Evolutionary conservation across 176 grass and related monocot species (phyloP).

Genomic region (Poa annua): DNA sequence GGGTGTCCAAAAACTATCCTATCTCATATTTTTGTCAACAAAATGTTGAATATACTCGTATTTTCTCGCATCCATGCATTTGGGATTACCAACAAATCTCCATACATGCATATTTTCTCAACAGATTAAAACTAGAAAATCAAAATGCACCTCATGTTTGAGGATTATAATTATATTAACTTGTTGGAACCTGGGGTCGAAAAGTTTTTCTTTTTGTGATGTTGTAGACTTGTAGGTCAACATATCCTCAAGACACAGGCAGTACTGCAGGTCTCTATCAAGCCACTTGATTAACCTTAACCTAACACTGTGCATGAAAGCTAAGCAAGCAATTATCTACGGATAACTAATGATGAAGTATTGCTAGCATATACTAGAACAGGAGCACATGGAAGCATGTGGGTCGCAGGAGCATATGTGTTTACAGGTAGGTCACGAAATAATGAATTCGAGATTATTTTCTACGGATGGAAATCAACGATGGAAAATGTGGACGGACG

Average conservation of each 20-base stretch:
- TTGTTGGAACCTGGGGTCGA: too few relatives aligned
- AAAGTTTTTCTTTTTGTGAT: too few relatives aligned
- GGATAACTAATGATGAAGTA: not conserved
- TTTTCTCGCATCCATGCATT: too few relatives aligned
- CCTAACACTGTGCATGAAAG: not conserved
- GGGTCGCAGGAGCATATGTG: conserved; percentile 2
- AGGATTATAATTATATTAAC: too few relatives aligned
- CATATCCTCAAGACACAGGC: not conserved
- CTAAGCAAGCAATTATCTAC: not conserved
- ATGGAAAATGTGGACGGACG: not conserved
- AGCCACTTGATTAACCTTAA: not conserved
- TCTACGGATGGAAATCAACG: not conserved
- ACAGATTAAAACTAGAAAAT: too few relatives aligned
- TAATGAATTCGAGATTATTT: not conserved
- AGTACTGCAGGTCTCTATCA: not conserved
- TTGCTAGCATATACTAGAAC: not conserved
- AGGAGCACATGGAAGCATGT: conserved; percentile 24
- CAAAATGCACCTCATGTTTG: too few relatives aligned
- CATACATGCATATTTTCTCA: too few relatives aligned
- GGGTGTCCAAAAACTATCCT: too few relatives aligned
- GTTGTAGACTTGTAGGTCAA: not conserved
- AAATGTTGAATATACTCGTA: too few relatives aligned
- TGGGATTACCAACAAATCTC: too few relatives aligned
- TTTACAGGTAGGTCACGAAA: not conserved
- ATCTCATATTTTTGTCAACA: too few relatives aligned